phyloP scores from a whole-genome alignment of 2,329 filamentous ascomycete species.

The Zymoseptoria pseudotritici region DNA sequence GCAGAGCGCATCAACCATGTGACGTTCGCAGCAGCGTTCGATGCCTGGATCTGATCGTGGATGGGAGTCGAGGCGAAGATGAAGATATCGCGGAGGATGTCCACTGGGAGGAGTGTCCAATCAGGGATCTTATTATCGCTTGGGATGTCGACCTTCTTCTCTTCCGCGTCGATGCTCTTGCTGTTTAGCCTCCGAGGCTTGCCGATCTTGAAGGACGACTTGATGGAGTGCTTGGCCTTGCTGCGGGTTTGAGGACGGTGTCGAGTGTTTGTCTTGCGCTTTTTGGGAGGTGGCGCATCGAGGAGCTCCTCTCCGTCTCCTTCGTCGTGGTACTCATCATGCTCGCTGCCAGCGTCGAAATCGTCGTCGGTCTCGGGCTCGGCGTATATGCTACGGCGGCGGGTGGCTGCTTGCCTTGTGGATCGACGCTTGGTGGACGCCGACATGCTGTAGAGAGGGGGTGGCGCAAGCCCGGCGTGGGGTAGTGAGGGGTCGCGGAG shows the following conservation, averaged over 20 bases:
- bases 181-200: slow-evolving; percentile 19
- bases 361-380: slow-evolving; percentile 27
- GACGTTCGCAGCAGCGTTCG: slow-evolving; percentile 18
- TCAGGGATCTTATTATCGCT: slow-evolving; percentile 28
- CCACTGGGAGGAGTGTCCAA: slow-evolving; percentile 29
- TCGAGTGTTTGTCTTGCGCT: slow-evolving; percentile 12
- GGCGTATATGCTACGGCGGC: slow-evolving; percentile 11
- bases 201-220: slow-evolving; percentile 14
- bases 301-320: slow-evolving; percentile 7
- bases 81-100: slow-evolving; percentile 30
- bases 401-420: slow-evolving; percentile 23
- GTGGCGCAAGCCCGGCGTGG: not conserved
- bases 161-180: slow-evolving; percentile 8
- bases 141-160: slow-evolving; percentile 23
- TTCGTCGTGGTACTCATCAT: slow-evolving; percentile 17
- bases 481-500: not conserved
- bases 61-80: slow-evolving; percentile 25
- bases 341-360: slow-evolving; percentile 9
- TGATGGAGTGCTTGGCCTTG: slow-evolving; percentile 10
- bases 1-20: slow-evolving; percentile 30
- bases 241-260: slow-evolving; percentile 23
- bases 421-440: slow-evolving; percentile 28
- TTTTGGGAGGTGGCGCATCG: slow-evolving; percentile 17
- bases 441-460: slow-evolving; percentile 8
- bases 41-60: slow-evolving; percentile 11